phyloP scores from a whole-genome alignment of 768 basidiomycete genomes.

The Termitomyces bulborhizus region DNA sequence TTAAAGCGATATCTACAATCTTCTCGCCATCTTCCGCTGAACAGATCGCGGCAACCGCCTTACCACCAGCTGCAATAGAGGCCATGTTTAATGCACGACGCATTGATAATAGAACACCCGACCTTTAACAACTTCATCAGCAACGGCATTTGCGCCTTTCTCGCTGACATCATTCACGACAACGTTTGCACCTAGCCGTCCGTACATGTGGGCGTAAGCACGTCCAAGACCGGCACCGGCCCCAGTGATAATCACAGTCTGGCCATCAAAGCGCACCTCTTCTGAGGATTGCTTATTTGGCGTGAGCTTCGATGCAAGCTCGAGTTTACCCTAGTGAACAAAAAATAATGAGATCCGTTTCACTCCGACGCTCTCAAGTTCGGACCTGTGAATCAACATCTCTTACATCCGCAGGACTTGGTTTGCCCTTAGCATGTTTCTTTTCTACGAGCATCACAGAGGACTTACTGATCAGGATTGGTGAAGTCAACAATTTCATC shows the following conservation, averaged over 20 bases:
- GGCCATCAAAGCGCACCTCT: constrained; percentile 75
- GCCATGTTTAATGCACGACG: not conserved
- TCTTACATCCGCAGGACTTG: constrained; percentile 56
- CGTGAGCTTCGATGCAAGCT: constrained; percentile 55
- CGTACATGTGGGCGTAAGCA: constrained; percentile 88
- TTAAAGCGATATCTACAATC: constrained; percentile 81
- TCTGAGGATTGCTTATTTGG: constrained; percentile 65
- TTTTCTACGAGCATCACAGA: not conserved
- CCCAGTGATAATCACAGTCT: constrained; percentile 93
- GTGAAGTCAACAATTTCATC: constrained; percentile 74
- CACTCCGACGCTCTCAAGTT: constrained; percentile 1
- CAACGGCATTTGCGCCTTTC: constrained; percentile 77
- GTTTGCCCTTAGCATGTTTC: constrained; percentile 9
- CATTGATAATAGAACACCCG: constrained; percentile 9
- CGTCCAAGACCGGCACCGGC: constrained; percentile 94
- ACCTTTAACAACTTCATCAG: constrained; percentile 83
- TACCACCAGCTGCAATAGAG: constrained; percentile 65
- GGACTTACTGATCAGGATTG: constrained; percentile 59
- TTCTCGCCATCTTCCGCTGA: constrained; percentile 90
- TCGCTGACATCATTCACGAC: constrained; percentile 93
- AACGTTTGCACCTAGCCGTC: constrained; percentile 89
- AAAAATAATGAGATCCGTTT: not conserved
- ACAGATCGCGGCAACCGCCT: constrained; percentile 75
- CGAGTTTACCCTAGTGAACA: constrained; percentile 43
- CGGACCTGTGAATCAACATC: constrained; percentile 57